These are phyloP conservation scores for Colletotrichum acutatum DNA, from an alignment of 2,329 filamentous ascomycete genomes.

Conservation along the genomic window DNA sequence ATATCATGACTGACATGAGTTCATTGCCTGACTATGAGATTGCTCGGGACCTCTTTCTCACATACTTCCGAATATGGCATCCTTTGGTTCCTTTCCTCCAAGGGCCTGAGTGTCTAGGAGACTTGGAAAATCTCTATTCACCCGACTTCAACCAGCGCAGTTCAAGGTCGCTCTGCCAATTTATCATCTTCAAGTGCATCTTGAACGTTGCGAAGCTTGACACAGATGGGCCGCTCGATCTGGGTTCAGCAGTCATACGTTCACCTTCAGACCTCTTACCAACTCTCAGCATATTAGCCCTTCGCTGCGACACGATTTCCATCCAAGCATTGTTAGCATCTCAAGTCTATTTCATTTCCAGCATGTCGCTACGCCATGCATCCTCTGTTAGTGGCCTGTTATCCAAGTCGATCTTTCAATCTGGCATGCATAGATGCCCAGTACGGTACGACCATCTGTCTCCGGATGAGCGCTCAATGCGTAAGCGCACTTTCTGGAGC, in stretches of 20 bases:
- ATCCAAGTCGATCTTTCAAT: conserved; percentile 58
- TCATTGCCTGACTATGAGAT: conserved; percentile 8
- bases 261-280: conserved; percentile 41
- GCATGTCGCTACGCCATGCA: conserved; percentile 59
- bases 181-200: conserved; percentile 59
- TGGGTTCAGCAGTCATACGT: conserved; percentile 13
- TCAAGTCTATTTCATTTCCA: conserved; percentile 59
- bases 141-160: background rate
- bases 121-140: conserved; percentile 47
- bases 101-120: conserved; percentile 58
- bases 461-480: conserved; percentile 43
- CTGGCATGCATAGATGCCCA: conserved; percentile 62
- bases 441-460: conserved; percentile 59
- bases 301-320: conserved; percentile 55
- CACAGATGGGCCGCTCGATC: conserved; percentile 42
- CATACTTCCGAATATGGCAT: conserved; percentile 63
- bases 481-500: conserved; percentile 54
- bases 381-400: conserved; percentile 60
- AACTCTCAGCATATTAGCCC: conserved; percentile 49
- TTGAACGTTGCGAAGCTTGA: conserved; percentile 56
- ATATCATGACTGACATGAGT: conserved; percentile 1
- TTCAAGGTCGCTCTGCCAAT: conserved; percentile 40
- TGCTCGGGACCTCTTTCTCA: conserved; percentile 54
- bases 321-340: conserved; percentile 60
- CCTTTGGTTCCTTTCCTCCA: conserved; percentile 63